Percentiles rank a stretch among this genome's conserved stretches.
phyloP scores from a whole-genome alignment of 331 rosid genomes.

The Malus hybrid region DNA sequence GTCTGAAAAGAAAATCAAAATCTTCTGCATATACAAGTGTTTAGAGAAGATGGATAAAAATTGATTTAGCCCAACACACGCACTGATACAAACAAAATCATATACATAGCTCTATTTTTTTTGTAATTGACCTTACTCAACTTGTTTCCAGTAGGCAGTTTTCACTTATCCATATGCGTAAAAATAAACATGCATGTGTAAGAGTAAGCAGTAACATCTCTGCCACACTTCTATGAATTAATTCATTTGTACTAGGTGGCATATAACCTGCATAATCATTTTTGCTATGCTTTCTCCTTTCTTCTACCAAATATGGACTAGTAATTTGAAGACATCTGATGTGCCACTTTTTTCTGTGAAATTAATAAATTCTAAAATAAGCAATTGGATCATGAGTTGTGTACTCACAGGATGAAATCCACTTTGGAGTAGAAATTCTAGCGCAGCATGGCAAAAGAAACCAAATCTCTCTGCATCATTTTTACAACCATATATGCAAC shows the following conservation, averaged over 20 bases:
- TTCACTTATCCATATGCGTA: neutral
- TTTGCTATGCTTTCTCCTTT: neutral
- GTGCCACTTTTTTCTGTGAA: neutral
- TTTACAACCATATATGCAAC: slow-evolving; percentile 69
- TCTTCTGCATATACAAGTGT: neutral
- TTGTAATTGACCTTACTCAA: neutral
- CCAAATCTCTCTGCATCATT: slow-evolving; percentile 75
- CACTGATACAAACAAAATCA: neutral
- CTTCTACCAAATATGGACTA: neutral
- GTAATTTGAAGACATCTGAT: neutral
- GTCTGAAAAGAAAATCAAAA: too few relatives aligned
- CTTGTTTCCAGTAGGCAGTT: neutral
- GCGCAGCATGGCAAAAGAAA: slow-evolving; percentile 80
- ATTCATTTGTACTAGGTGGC: neutral
- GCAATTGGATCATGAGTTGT: neutral
- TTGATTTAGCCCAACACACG: neutral
- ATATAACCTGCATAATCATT: neutral
- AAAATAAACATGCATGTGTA: neutral
- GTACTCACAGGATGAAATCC: slow-evolving; percentile 79
- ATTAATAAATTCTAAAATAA: slow-evolving; percentile 5
- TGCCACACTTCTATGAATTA: neutral
- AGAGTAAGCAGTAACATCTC: neutral
- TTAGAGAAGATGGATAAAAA: neutral
- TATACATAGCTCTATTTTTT: neutral
- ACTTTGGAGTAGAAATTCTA: slow-evolving; percentile 71